phyloP scores from a whole-genome alignment of 306 rosid genomes.

The Acacia melanoxylon region DNA sequence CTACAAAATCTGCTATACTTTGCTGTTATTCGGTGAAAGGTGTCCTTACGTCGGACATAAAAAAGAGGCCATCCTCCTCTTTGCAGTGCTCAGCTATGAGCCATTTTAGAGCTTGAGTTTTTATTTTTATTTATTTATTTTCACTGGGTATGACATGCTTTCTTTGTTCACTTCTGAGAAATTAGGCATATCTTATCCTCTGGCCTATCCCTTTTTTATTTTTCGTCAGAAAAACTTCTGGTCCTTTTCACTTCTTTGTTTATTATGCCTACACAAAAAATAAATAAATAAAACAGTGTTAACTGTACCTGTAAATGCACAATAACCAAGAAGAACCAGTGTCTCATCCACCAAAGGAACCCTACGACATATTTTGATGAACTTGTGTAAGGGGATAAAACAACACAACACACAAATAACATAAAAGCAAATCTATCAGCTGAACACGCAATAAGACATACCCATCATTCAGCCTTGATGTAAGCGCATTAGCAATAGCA shows the following conservation, averaged over 20 bases:
- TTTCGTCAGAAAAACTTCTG: neutral
- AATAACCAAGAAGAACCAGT: slow-evolving; percentile 79
- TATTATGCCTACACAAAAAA: neutral
- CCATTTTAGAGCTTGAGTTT: neutral
- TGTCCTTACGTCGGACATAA: neutral
- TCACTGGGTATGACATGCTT: neutral
- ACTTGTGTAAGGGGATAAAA: slow-evolving; percentile 22
- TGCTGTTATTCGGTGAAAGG: neutral
- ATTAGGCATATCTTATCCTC: neutral
- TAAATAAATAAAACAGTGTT: neutral
- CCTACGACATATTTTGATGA: slow-evolving; percentile 49
- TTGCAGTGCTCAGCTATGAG: neutral
- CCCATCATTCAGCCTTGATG: slow-evolving; percentile 85
- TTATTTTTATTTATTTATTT: neutral
- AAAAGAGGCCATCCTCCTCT: neutral
- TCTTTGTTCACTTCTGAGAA: neutral
- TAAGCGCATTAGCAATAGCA: slow-evolving; percentile 88
- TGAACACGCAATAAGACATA: slow-evolving; percentile 42
- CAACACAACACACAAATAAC: slow-evolving; percentile 18
- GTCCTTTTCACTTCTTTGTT: neutral
- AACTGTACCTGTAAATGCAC: slow-evolving; percentile 62
- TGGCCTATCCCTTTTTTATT: neutral
- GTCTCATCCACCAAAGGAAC: slow-evolving; percentile 79
- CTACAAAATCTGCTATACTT: neutral
- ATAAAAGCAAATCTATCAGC: neutral